phyloP scores from a whole-genome alignment of 2,329 filamentous ascomycete genomes.

The Fusarium sp. region DNA sequence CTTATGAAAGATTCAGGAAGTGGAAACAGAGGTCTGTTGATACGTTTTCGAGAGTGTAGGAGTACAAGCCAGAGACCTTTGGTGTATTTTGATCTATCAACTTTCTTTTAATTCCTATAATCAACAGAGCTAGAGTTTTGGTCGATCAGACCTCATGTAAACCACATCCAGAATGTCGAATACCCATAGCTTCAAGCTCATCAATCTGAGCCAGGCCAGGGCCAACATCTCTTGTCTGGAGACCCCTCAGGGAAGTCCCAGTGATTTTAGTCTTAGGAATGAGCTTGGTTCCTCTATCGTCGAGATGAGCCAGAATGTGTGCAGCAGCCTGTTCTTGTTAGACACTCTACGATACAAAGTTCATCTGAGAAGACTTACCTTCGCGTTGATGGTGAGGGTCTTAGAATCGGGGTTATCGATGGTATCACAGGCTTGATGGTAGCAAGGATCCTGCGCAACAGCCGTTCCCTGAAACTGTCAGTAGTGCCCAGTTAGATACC shows the following conservation, averaged over 20 bases:
- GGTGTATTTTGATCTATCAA: background rate
- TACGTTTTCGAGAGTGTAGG: background rate
- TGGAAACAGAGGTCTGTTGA: conserved; percentile 23
- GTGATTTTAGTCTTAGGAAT: conserved; percentile 42
- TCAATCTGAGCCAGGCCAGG: conserved; percentile 42
- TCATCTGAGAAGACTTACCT: conserved; percentile 10
- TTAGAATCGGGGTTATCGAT: conserved; percentile 52
- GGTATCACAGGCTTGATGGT: conserved; percentile 51
- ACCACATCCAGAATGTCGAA: conserved; percentile 51
- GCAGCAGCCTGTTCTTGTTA: conserved; percentile 55
- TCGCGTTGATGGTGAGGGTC: conserved; percentile 43
- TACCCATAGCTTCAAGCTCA: conserved; percentile 49
- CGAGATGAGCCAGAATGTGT: conserved; percentile 50
- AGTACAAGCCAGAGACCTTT: too few species aligned
- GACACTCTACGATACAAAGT: rapidly evolving
- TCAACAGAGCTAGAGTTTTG: rapidly evolving
- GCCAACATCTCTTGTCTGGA: conserved; percentile 22
- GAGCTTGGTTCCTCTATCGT: conserved; percentile 37
- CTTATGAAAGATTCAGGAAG: background rate
- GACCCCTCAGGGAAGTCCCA: conserved; percentile 14
- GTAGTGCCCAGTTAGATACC: rapidly evolving
- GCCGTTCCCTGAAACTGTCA: conserved; percentile 7
- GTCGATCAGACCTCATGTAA: conserved; percentile 20
- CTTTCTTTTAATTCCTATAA: background rate
- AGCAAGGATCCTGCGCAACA: conserved; percentile 41